Percentiles rank a stretch among this genome's conserved stretches.
Conservation (phyloP, 2,329 filamentous ascomycete genomes). For the Escovopsis sp. region DNA sequence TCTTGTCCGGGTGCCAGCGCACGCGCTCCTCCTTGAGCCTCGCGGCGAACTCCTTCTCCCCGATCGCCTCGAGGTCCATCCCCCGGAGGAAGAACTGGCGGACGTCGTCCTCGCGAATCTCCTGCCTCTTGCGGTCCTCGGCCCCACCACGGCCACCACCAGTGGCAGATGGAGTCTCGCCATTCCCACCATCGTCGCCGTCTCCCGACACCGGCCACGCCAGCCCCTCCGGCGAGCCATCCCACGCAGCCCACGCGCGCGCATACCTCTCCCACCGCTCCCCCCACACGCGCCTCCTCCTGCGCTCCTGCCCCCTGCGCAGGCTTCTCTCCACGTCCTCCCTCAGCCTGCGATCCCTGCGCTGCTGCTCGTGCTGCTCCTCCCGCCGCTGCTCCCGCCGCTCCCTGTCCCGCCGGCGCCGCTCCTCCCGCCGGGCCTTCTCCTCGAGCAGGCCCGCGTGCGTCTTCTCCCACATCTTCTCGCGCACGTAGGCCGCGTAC, state of each 20-base stretch:
- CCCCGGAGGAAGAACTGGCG: constrained; percentile 50
- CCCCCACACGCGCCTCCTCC: constrained; percentile 36
- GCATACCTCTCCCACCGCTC: constrained; percentile 51
- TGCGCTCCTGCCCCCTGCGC: constrained; percentile 48
- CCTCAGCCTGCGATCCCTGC: constrained; percentile 35
- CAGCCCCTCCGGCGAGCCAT: constrained; percentile 25
- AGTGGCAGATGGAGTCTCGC: too few relatives aligned
- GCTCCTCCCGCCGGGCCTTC: constrained; percentile 43
- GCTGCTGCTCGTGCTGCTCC: constrained; percentile 49
- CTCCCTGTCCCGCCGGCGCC: constrained; percentile 33
- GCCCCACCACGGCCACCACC: too few relatives aligned
- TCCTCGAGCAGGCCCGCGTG: constrained; percentile 73
- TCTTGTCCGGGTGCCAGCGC: constrained; percentile 95
- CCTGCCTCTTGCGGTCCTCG: constrained; percentile 35
- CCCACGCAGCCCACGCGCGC: constrained; percentile 44
- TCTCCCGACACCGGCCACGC: constrained; percentile 54
- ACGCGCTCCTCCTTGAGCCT: constrained; percentile 71
- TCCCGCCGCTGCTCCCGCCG: constrained; percentile 35
- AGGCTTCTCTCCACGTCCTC: constrained; percentile 56
- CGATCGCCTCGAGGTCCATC: constrained; percentile 25
- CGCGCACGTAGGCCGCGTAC: constrained; percentile 72
- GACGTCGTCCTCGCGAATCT: constrained; percentile 44
- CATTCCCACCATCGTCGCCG: too few relatives aligned
- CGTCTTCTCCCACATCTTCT: constrained; percentile 91
- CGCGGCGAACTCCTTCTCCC: constrained; percentile 29